A percentile compares a stretch with the other conserved stretches of the same genome.
These are phyloP conservation scores for Eucalyptus melliodora DNA, from an alignment of 345 rosid genomes.

Conservation along the genomic window DNA sequence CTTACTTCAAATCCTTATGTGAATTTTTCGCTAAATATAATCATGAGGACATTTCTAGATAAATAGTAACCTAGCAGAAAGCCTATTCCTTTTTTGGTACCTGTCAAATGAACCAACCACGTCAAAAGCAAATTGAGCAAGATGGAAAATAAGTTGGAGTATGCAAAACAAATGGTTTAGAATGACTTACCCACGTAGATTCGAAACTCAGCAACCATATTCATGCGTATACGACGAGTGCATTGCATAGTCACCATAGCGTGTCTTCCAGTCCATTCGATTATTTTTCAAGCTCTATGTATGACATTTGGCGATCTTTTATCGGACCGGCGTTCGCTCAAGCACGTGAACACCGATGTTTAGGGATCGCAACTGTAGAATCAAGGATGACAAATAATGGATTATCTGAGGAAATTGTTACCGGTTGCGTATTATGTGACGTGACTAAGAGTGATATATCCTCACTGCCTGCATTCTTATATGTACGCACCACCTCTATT, in stretches of 20 bases:
- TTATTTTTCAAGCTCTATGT: not conserved
- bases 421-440: not conserved
- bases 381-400: not conserved
- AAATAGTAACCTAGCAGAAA: too few relatives aligned
- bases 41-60: too few relatives aligned
- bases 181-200: too few relatives aligned
- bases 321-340: not conserved
- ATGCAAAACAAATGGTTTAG: not conserved
- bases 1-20: too few relatives aligned
- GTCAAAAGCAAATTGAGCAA: not conserved
- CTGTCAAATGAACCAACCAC: not conserved
- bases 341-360: not conserved
- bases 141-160: not conserved
- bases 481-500: not conserved
- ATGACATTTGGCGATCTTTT: not conserved
- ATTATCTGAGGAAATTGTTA: not conserved
- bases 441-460: not conserved
- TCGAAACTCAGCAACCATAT: not conserved
- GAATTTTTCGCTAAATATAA: too few relatives aligned
- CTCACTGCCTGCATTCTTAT: not conserved
- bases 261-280: not conserved
- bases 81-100: not conserved
- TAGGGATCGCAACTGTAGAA: not conserved
- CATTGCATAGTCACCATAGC: not conserved
- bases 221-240: not conserved